Evolutionary conservation across 2,329 filamentous ascomycete genomes (phyloP).

Genomic region (Phyllosticta citribraziliensis): DNA sequence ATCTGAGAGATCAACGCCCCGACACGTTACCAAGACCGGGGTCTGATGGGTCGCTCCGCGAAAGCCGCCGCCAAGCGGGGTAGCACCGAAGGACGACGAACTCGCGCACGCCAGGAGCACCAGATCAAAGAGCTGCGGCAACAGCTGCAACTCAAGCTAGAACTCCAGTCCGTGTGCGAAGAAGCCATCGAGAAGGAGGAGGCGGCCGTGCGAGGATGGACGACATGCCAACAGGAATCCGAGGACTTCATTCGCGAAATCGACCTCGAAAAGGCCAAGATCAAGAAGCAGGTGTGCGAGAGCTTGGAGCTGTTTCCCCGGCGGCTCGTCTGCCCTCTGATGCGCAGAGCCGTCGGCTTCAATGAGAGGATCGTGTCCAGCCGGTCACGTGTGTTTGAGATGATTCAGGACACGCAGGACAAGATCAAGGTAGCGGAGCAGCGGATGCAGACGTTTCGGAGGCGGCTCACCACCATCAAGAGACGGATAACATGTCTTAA

Average conservation of each 20-base stretch:
- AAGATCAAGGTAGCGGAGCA: not conserved
- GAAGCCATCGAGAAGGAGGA: not conserved
- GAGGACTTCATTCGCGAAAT: constrained; percentile 7
- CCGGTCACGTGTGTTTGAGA: constrained; percentile 4
- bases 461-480: not conserved
- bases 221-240: constrained; percentile 1
- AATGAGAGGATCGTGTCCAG: constrained; percentile 5
- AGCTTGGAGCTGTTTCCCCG: constrained; percentile 4
- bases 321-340: constrained; percentile 3
- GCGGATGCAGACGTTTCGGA: constrained; percentile 2
- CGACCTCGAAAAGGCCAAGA: constrained; percentile 3
- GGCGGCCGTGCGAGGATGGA: constrained; percentile 1
- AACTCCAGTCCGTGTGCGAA: not conserved
- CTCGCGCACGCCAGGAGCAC: not conserved
- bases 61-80: not conserved
- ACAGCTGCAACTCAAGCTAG: not conserved
- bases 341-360: constrained; percentile 7
- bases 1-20: not conserved
- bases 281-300: constrained; percentile 9
- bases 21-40: not conserved
- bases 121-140: not conserved
- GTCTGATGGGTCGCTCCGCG: not conserved
- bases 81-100: not conserved
- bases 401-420: constrained; percentile 2
- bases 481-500: not conserved